phyloP scores from a whole-genome alignment of 2,329 filamentous ascomycete species.

The Aurifilum marmelostoma region DNA sequence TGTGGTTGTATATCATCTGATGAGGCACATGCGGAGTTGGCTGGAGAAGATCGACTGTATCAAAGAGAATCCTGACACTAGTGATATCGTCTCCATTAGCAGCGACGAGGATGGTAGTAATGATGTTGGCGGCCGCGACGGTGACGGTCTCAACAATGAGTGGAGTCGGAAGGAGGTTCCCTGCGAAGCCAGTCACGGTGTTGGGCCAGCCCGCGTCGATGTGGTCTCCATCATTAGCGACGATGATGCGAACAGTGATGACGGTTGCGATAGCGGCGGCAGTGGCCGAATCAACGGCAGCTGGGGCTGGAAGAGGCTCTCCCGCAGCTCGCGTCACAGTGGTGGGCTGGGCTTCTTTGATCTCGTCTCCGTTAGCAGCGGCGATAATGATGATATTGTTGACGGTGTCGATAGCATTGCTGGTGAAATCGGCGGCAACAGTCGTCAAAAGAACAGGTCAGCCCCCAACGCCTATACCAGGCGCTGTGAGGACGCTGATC shows the following conservation, averaged over 20 bases:
- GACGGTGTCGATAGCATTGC: background rate
- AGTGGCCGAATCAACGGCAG: too few relatives aligned
- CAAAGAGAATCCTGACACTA: conserved; percentile 9
- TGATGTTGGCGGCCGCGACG: background rate
- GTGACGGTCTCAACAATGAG: background rate
- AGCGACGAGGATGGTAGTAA: conserved; percentile 7
- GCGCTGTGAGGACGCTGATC: too few relatives aligned
- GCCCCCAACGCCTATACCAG: too few relatives aligned
- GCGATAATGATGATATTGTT: background rate
- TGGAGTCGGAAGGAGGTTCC: background rate
- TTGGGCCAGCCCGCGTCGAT: too few relatives aligned
- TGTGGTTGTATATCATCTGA: conserved; percentile 53
- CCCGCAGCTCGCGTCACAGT: too few relatives aligned
- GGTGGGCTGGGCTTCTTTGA: background rate
- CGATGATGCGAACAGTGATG: too few relatives aligned
- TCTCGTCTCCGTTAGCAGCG: background rate
- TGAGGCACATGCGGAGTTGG: conserved; percentile 51
- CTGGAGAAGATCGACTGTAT: conserved; percentile 49
- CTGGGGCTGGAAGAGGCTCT: too few relatives aligned
- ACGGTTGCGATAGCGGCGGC: too few relatives aligned
- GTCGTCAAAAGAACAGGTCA: too few relatives aligned
- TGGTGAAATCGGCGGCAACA: background rate
- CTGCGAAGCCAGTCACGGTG: too few relatives aligned
- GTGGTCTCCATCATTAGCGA: too few relatives aligned
- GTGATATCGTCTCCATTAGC: conserved; percentile 13